Evolutionary conservation across 2,329 filamentous ascomycete genomes (phyloP).

Genomic region (Chaetomium globosum): DNA sequence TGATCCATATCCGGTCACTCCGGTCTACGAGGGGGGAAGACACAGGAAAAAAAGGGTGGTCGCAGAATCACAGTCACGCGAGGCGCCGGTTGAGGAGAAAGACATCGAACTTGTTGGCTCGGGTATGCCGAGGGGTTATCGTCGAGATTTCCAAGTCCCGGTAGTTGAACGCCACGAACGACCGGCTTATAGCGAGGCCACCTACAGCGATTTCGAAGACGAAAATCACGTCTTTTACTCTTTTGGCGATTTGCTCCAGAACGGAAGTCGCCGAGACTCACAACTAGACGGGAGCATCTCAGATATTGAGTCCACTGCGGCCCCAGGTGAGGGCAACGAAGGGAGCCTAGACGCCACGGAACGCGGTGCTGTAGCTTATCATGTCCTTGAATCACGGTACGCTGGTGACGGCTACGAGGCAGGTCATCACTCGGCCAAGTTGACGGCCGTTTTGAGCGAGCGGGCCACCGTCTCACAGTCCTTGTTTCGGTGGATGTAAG

Average conservation of each 20-base stretch:
- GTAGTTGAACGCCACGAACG: background rate
- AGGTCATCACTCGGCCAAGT: conserved; percentile 23
- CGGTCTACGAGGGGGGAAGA: background rate
- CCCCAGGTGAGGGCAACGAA: background rate
- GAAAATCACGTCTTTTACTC: conserved; percentile 1
- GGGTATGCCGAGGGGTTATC: background rate
- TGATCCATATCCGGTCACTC: background rate
- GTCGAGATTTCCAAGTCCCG: background rate
- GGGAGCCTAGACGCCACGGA: background rate
- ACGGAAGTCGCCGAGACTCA: background rate
- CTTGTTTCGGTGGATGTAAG: conserved; percentile 48
- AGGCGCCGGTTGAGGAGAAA: background rate
- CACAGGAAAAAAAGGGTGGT: background rate
- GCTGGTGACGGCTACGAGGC: conserved; percentile 22
- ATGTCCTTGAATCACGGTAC: conserved; percentile 29
- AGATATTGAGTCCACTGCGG: background rate
- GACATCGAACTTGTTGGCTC: background rate
- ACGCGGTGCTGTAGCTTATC: background rate
- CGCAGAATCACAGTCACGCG: background rate
- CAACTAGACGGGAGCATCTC: background rate
- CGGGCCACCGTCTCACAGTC: conserved; percentile 39
- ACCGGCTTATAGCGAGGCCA: background rate
- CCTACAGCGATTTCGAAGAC: background rate
- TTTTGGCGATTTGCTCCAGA: background rate
- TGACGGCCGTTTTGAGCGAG: conserved; percentile 44